phyloP scores from a whole-genome alignment of 768 basidiomycete species.

The Tephrocybe rancida region DNA sequence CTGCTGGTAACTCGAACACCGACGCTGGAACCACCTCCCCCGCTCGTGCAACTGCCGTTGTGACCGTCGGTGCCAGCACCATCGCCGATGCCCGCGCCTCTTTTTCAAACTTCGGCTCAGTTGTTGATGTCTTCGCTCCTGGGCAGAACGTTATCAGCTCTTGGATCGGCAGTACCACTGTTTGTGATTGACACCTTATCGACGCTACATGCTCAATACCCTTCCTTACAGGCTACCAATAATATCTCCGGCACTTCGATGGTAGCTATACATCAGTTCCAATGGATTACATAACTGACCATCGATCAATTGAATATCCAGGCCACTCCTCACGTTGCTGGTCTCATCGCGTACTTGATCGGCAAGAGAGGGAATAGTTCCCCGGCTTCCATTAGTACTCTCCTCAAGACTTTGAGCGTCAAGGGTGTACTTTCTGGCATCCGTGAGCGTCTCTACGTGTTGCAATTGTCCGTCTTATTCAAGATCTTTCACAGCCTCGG shows the following conservation, averaged over 20 bases:
- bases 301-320: not conserved
- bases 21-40: not conserved
- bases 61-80: not conserved
- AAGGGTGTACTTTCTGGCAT: not conserved
- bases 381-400: not conserved
- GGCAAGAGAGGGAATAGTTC: not conserved
- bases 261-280: not conserved
- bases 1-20: not conserved
- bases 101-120: not conserved
- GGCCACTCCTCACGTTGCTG: conserved; percentile 5
- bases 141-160: not conserved
- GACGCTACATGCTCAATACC: not conserved
- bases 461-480: not conserved
- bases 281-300: not conserved
- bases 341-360: conserved; percentile 3
- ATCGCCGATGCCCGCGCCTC: not conserved
- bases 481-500: not conserved
- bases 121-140: not conserved
- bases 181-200: not conserved
- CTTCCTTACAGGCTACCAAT: not conserved
- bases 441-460: not conserved
- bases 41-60: not conserved
- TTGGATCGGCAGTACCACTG: not conserved
- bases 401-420: not conserved
- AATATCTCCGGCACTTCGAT: not conserved